Evolutionary conservation across 371 early-diverging fungal genomes (phyloP).

Genomic region (Rhizopus stolonifer): DNA sequence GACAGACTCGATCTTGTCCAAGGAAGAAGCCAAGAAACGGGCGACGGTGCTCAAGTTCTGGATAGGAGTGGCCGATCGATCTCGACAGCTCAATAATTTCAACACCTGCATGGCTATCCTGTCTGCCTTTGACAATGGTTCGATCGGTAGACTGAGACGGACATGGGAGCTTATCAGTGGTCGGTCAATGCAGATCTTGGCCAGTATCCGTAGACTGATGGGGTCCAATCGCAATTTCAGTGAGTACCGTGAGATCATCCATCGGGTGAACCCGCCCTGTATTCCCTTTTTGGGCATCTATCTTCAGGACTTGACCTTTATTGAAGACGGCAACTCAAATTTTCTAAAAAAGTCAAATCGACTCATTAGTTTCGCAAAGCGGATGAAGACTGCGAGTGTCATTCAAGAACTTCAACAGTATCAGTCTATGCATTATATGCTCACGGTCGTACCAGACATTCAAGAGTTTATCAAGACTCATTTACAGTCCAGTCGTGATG

Average conservation of each 20-base stretch:
- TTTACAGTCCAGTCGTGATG: conserved; percentile 52
- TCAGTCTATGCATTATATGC: conserved; percentile 74
- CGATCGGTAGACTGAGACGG: conserved; percentile 82
- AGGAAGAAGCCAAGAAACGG: conserved; percentile 79
- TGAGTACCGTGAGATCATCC: conserved; percentile 82
- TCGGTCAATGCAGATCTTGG: conserved; percentile 46
- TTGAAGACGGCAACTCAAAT: conserved; percentile 86
- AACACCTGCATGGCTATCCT: conserved; percentile 86
- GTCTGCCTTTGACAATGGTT: conserved; percentile 85
- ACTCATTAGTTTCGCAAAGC: conserved; percentile 90
- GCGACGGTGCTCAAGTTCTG: conserved; percentile 76
- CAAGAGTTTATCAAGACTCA: conserved; percentile 72
- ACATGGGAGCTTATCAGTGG: conserved; percentile 73
- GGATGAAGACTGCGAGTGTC: conserved; percentile 83
- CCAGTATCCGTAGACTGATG: conserved; percentile 65
- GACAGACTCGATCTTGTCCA: conserved; percentile 76
- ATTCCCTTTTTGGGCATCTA: conserved; percentile 90
- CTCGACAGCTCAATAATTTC: conserved; percentile 63
- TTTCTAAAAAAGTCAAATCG: conserved; percentile 48
- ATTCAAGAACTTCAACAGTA: conserved; percentile 91
- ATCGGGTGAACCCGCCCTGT: conserved; percentile 84
- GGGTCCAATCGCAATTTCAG: conserved; percentile 78
- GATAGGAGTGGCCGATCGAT: conserved; percentile 78
- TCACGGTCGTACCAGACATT: conserved; percentile 77
- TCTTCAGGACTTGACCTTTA: conserved; percentile 90